A percentile compares a stretch with the other conserved stretches of the same genome.
Conservation (phyloP, 208 protist genomes). For the Leptomonas seymouri region DNA sequence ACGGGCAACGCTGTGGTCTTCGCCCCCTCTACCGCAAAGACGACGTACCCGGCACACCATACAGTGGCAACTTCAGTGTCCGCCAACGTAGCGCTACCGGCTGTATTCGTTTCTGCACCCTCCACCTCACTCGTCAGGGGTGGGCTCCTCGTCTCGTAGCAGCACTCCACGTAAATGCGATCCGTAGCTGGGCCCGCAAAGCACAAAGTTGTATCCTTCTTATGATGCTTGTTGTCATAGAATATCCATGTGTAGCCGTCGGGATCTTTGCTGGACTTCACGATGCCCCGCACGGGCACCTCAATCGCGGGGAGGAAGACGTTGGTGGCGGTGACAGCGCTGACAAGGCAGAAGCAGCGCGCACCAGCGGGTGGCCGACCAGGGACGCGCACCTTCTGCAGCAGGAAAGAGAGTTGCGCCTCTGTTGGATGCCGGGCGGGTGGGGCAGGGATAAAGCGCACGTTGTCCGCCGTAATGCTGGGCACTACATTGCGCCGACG, state of each 20-base stretch:
- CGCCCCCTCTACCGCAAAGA: slow-evolving; percentile 33
- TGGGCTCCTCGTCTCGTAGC: slow-evolving; percentile 53
- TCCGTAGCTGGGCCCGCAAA: slow-evolving; percentile 47
- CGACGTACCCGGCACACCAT: slow-evolving; percentile 74
- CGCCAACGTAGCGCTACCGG: background rate
- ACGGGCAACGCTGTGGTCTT: slow-evolving; percentile 40
- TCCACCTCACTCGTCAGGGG: background rate
- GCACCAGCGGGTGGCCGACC: slow-evolving; percentile 32
- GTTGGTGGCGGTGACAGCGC: slow-evolving; percentile 44
- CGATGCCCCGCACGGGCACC: slow-evolving; percentile 45
- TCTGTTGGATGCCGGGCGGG: slow-evolving; percentile 15
- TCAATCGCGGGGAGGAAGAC: slow-evolving; percentile 65
- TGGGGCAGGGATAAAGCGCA: slow-evolving; percentile 18
- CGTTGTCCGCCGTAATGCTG: slow-evolving; percentile 26
- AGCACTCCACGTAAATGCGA: slow-evolving; percentile 79
- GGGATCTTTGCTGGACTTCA: slow-evolving; percentile 35
- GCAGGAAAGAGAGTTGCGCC: slow-evolving; percentile 27
- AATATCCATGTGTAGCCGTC: slow-evolving; percentile 72
- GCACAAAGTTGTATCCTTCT: slow-evolving; percentile 31
- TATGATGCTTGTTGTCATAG: slow-evolving; percentile 30
- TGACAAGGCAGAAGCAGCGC: slow-evolving; percentile 78
- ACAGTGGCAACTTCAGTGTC: slow-evolving; percentile 31
- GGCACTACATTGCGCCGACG: slow-evolving; percentile 62
- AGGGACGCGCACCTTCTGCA: slow-evolving; percentile 62
- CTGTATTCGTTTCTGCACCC: background rate